Conservation (phyloP, 2,329 filamentous ascomycete species). For the Rugonectria rugulosa region DNA sequence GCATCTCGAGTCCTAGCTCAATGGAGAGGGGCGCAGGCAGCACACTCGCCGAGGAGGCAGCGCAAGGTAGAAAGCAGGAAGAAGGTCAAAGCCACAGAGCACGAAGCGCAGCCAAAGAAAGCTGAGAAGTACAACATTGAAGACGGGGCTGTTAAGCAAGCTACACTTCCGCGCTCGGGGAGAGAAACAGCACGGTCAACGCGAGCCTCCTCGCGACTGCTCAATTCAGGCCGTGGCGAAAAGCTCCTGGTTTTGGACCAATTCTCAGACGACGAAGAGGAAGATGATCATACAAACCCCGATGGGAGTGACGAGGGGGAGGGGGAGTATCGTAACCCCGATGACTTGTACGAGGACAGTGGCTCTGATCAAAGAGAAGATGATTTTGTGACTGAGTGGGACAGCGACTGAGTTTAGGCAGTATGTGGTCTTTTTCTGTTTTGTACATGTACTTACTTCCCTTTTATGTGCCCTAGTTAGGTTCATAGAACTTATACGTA, state of each 20-base stretch:
- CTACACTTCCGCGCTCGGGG: neutral
- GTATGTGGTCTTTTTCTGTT: neutral
- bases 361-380: neutral
- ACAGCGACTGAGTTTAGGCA: neutral
- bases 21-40: constrained; percentile 7
- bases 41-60: neutral
- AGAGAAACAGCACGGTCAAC: neutral
- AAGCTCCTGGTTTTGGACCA: neutral
- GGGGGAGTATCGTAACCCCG: neutral
- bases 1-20: neutral
- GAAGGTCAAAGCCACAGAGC: neutral
- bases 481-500: no score
- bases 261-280: constrained; percentile 1
- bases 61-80: neutral
- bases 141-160: neutral
- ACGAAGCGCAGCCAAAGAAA: neutral
- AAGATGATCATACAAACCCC: neutral
- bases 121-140: neutral
- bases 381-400: neutral
- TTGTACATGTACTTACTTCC: neutral
- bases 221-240: neutral
- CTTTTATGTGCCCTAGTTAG: no score
- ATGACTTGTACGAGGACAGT: neutral
- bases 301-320: neutral
- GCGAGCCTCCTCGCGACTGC: neutral